Evolutionary conservation across 2,329 filamentous ascomycete genomes (phyloP).

Genomic region (Didymella lethalis): DNA sequence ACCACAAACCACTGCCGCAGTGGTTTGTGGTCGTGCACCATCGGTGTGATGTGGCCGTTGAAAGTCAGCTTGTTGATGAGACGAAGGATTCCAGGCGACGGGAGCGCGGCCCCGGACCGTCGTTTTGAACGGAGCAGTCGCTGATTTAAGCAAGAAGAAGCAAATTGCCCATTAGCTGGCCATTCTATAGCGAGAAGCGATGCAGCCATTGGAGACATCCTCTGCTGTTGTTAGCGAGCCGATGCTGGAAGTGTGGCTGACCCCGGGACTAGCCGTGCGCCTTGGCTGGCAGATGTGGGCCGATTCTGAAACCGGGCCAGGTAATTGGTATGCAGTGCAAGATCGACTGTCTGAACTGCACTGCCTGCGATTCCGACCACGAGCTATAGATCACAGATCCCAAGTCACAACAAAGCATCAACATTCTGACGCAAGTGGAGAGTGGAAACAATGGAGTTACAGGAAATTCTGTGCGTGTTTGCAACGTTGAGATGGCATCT

Average conservation of each 20-base stretch:
- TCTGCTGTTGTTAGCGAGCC: slow-evolving; percentile 10
- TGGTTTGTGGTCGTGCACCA: slow-evolving; percentile 3
- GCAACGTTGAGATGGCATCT: slow-evolving; percentile 7
- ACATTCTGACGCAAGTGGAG: not conserved
- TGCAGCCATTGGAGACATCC: not conserved
- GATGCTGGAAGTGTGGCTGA: slow-evolving; percentile 10
- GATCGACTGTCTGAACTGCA: not conserved
- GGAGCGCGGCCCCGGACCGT: not conserved
- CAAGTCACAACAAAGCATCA: not conserved
- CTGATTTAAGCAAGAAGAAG: not conserved
- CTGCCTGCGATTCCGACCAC: not conserved
- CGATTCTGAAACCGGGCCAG: slow-evolving; percentile 12
- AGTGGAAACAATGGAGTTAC: slow-evolving; percentile 1
- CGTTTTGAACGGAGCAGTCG: not conserved
- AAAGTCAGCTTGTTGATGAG: not conserved
- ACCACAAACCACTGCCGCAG: not conserved
- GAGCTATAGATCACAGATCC: not conserved
- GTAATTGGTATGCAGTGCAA: not conserved
- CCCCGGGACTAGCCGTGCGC: slow-evolving; percentile 9
- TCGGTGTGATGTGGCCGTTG: slow-evolving; percentile 12
- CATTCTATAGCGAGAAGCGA: not conserved
- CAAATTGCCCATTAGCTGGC: not conserved
- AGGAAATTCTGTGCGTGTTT: slow-evolving; percentile 3
- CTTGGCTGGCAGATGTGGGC: slow-evolving; percentile 11
- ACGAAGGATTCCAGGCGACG: not conserved